A percentile compares a stretch with the other conserved stretches of the same genome.
Evolutionary conservation across 768 basidiomycete species (phyloP).

Genomic region (Boletus pseudo-olivaceus): DNA sequence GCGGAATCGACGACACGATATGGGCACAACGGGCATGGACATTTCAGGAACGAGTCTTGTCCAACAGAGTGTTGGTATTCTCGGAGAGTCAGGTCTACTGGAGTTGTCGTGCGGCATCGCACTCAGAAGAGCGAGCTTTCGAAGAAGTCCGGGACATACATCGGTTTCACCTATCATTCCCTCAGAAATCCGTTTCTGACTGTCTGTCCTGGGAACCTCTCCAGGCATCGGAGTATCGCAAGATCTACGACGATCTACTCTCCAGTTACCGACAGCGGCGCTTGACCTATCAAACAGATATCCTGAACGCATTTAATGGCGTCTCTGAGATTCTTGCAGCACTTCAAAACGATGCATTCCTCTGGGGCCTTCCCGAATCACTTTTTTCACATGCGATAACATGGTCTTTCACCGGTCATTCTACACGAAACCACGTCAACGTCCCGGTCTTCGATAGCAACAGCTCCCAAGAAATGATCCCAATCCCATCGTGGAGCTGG

Average conservation of each 20-base stretch:
- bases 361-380: slow-evolving; percentile 17
- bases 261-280: slow-evolving; percentile 6
- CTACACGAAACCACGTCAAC: neutral
- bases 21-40: slow-evolving; percentile 20
- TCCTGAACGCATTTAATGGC: slow-evolving; percentile 14
- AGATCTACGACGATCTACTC: neutral
- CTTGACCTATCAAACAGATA: slow-evolving; percentile 14
- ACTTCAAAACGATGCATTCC: slow-evolving; percentile 9
- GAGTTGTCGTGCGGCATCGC: slow-evolving; percentile 6
- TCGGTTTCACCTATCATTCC: neutral
- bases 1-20: neutral
- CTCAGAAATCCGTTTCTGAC: neutral
- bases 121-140: slow-evolving; percentile 13
- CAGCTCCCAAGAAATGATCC: slow-evolving; percentile 1
- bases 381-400: slow-evolving; percentile 10
- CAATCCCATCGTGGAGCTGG: slow-evolving; percentile 22
- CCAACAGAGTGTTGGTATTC: slow-evolving; percentile 16
- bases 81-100: slow-evolving; percentile 18
- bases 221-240: neutral
- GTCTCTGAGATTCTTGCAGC: slow-evolving; percentile 10
- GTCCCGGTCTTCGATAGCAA: slow-evolving; percentile 5
- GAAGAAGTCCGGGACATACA: slow-evolving; percentile 1
- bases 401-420: slow-evolving; percentile 2
- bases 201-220: neutral
- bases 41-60: slow-evolving; percentile 18